Evolutionary conservation across 2,329 filamentous ascomycete species (phyloP).

Genomic region (Chaetomium globosum): DNA sequence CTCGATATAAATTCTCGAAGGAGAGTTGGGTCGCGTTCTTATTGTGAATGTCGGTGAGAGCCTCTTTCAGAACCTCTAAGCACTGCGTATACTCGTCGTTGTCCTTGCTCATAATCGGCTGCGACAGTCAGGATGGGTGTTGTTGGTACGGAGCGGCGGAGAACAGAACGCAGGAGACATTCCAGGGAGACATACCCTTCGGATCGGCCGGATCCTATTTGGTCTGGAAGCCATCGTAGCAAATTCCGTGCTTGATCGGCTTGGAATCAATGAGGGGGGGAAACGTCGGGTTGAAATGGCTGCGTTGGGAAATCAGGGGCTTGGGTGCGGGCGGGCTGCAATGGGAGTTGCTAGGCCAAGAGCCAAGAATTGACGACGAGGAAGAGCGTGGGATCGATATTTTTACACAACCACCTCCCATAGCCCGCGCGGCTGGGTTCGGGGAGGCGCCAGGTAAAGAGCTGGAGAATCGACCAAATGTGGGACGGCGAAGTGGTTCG

Average conservation of each 20-base stretch:
- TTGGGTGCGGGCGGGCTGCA: background rate
- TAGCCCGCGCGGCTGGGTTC: background rate
- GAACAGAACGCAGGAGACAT: no score
- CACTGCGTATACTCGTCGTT: slow-evolving; percentile 80
- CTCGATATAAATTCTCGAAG: slow-evolving; percentile 93
- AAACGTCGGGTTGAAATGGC: background rate
- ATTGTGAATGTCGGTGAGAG: slow-evolving; percentile 84
- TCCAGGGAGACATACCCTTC: slow-evolving; percentile 27
- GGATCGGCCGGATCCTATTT: slow-evolving; percentile 33
- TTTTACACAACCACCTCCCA: background rate
- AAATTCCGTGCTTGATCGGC: background rate
- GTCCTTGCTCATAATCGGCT: slow-evolving; percentile 48
- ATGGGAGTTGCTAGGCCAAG: background rate
- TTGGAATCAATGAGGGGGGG: background rate
- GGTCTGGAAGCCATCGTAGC: slow-evolving; percentile 31
- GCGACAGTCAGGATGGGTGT: slow-evolving; percentile 26
- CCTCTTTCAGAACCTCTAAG: slow-evolving; percentile 76
- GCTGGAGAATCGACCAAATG: background rate
- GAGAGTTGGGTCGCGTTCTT: slow-evolving; percentile 88
- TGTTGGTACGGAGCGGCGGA: background rate
- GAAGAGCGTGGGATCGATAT: background rate
- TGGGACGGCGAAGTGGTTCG: background rate
- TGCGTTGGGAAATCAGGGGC: background rate
- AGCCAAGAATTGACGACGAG: background rate
- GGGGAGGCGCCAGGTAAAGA: background rate